Conservation (phyloP, 495 filamentous ascomycete species). For the Staphylotrichum longicolle region DNA sequence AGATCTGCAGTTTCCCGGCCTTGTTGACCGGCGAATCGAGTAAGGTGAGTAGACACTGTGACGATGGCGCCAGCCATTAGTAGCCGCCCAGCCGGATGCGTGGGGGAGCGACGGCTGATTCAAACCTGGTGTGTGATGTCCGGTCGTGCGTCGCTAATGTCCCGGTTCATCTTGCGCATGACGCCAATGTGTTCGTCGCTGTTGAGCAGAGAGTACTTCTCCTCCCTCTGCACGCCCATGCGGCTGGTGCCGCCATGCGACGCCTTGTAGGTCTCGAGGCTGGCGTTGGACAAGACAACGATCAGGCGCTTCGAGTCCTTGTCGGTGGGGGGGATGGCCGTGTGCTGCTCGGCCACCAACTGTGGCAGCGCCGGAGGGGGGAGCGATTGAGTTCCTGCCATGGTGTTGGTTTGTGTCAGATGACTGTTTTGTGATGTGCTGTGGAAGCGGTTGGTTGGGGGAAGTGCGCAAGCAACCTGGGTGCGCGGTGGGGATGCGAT, state of each 20-base stretch:
- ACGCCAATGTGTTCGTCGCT: slow-evolving; percentile 98
- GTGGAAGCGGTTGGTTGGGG: neutral
- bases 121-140: slow-evolving; percentile 97
- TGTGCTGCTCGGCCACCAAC: slow-evolving; percentile 87
- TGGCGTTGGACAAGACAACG: slow-evolving; percentile 95
- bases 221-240: slow-evolving; percentile 67
- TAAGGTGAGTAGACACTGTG: slow-evolving; percentile 90
- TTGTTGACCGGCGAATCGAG: slow-evolving; percentile 99
- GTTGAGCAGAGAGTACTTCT: slow-evolving; percentile 95
- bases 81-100: neutral
- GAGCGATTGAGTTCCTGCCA: slow-evolving; percentile 77
- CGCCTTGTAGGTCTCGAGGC: slow-evolving; percentile 93
- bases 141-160: slow-evolving; percentile 95
- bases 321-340: slow-evolving; percentile 77
- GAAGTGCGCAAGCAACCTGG: too few relatives aligned
- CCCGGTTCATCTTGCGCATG: slow-evolving; percentile 98
- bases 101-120: slow-evolving; percentile 28
- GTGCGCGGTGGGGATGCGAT: neutral
- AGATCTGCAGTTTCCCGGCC: slow-evolving; percentile 94
- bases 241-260: slow-evolving; percentile 63
- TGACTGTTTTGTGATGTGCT: neutral
- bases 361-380: slow-evolving; percentile 87
- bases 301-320: slow-evolving; percentile 88
- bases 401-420: slow-evolving; percentile 27
- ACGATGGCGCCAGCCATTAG: slow-evolving; percentile 25